These are phyloP conservation scores for Elongisporangium undulatum DNA, from an alignment of 352 stramenopile species.

Conservation along the genomic window DNA sequence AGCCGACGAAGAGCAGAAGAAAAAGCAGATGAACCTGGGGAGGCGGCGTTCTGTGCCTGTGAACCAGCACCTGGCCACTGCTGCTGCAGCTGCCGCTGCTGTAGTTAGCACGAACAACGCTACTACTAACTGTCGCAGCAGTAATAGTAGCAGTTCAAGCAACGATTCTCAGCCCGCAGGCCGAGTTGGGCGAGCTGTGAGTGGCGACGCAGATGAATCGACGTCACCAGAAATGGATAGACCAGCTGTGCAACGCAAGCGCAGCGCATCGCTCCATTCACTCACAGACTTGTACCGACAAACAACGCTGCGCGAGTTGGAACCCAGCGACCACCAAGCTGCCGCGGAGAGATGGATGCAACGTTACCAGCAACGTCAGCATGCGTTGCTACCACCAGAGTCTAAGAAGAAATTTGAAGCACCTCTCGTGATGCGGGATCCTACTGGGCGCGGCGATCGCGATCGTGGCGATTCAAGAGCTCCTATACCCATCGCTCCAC, in stretches of 20 bases:
- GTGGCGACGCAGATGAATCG: neutral
- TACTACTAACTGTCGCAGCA: neutral
- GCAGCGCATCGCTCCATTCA: conserved; percentile 44
- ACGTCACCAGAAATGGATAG: neutral
- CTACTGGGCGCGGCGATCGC: conserved; percentile 1
- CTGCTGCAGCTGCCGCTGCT: neutral
- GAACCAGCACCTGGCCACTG: neutral
- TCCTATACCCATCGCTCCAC: neutral
- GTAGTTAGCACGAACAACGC: neutral
- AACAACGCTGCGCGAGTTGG: conserved; percentile 5
- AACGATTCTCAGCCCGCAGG: neutral
- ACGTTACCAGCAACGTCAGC: conserved; percentile 7
- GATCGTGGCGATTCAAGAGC: neutral
- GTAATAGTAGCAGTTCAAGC: conserved; percentile 1
- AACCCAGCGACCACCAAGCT: neutral
- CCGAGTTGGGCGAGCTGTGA: neutral
- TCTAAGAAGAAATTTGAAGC: neutral
- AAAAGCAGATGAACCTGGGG: neutral
- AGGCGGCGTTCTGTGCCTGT: neutral
- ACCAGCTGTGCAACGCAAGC: conserved; percentile 11
- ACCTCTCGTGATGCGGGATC: neutral
- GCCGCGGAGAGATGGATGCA: neutral
- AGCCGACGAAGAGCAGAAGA: conserved; percentile 4
- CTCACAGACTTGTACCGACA: conserved; percentile 30
- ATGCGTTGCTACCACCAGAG: neutral